Evolutionary conservation across 2,329 filamentous ascomycete genomes (phyloP).

Genomic region (Dactylellina parvicollis): DNA sequence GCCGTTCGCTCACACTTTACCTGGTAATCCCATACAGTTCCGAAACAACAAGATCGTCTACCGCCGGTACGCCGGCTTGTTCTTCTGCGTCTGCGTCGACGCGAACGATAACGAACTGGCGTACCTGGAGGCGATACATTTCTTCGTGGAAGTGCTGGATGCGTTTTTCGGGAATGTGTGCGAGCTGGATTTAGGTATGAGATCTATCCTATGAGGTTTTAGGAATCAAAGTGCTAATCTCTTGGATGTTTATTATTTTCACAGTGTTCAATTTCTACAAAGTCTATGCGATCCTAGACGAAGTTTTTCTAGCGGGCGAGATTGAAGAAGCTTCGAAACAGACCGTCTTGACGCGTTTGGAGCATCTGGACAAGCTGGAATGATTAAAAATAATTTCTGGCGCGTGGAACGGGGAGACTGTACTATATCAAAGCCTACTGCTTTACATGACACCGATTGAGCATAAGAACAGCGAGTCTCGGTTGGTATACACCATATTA

Average conservation of each 20-base stretch:
- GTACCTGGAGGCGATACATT: constrained; percentile 96
- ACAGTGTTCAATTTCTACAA: constrained; percentile 79
- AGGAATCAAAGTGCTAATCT: not conserved
- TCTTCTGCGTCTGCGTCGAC: constrained; percentile 99
- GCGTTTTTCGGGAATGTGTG: constrained; percentile 99
- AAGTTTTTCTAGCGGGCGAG: constrained; percentile 96
- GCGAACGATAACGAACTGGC: constrained; percentile 98
- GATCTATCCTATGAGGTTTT: constrained; percentile 62
- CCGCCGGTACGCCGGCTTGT: constrained; percentile 93
- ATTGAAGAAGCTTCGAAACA: constrained; percentile 99
- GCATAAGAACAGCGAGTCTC: not conserved
- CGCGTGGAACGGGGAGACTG: not conserved
- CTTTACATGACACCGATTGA: not conserved
- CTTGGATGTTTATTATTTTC: not conserved
- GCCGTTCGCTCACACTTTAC: not conserved
- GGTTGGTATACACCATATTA: constrained; percentile 6
- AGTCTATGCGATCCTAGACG: constrained; percentile 95
- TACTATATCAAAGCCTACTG: constrained; percentile 2
- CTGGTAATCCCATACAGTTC: constrained; percentile 63
- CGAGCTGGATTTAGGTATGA: constrained; percentile 80
- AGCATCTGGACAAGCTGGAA: constrained; percentile 96
- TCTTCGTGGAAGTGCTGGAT: constrained; percentile 98
- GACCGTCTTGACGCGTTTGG: constrained; percentile 90
- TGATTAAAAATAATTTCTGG: constrained; percentile 63
- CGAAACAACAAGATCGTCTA: constrained; percentile 97